Base-by-base conservation (phyloP, 257 asterid genomes). In the Fraxinus quadrangulata region DNA sequence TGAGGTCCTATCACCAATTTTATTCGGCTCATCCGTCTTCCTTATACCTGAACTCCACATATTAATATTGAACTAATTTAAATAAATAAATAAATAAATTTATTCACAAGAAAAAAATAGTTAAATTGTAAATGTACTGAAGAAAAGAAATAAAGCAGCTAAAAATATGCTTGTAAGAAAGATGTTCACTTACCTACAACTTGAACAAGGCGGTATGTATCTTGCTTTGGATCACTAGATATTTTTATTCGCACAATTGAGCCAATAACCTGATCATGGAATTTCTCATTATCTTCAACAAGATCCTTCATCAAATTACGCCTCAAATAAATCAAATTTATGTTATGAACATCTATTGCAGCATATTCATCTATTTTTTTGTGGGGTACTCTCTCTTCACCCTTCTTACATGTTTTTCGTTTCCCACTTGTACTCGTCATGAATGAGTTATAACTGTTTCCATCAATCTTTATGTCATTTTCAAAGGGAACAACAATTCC, bases 191-290 rank as follows among this genome's bases (percentile, higher is more conserved):
- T 75, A 93, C 98, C 99, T 83, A 88, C 90, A 82, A 95, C 98
- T 88, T 90, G 94, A 75, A 95, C 99, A 77, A 95, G 96, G 88
- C 99, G 85, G 87, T 84, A 85, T 80, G 91, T 81, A 73, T 95
- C 96, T 78, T 87, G 92, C 86, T 88, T 89, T 86, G 85, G 96
- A 82, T 91, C 98, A 76, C 79, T 83, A 80, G 96, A 82, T 84
- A 93, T 82, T 82, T 83, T 87, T 77, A 95, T 95, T 81, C 98
- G 90, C 77, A 93, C 97, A 81, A 93, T 81, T 21, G 97, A 87
- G 37, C 97, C 97, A 77, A 86, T 63, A 69, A 90, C 97, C 84
- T 85, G 88, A 76, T 72, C 84, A 81, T 78, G 86, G 82, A 91
- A 93, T 80, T 83, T 86, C 79, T 85, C 93, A 80, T 34, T 85